Evolutionary conservation across 1,284 basidiomycete genomes (phyloP).

Genomic region (Psilocybe mexicana): DNA sequence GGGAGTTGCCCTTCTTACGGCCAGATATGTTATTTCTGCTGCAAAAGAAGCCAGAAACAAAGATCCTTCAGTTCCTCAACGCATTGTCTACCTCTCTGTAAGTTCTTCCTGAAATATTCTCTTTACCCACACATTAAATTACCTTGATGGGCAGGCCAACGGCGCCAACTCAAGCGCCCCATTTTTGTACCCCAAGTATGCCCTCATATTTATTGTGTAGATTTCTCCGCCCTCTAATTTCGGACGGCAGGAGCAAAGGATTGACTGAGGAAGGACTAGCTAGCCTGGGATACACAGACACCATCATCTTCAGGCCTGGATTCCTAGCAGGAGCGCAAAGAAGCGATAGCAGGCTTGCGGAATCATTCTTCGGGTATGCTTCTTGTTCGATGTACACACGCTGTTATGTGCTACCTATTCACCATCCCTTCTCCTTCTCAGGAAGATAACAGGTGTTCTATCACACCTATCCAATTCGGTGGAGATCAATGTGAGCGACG

Average conservation of each 20-base stretch:
- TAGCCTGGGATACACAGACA: constrained; percentile 63
- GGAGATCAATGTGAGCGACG: constrained; percentile 45
- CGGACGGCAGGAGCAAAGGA: constrained; percentile 61
- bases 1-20: neutral
- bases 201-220: neutral
- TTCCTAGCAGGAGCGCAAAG: constrained; percentile 47
- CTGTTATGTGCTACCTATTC: neutral
- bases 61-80: constrained; percentile 46
- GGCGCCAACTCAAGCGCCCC: constrained; percentile 50
- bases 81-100: constrained; percentile 72
- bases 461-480: constrained; percentile 39
- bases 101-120: constrained; percentile 20
- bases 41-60: constrained; percentile 61
- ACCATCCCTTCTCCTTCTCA: constrained; percentile 18
- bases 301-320: constrained; percentile 67
- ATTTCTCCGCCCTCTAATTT: neutral
- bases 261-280: constrained; percentile 72
- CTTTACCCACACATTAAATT: neutral
- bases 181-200: constrained; percentile 53
- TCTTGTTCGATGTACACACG: neutral
- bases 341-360: constrained; percentile 38
- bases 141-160: constrained; percentile 35
- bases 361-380: constrained; percentile 44
- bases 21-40: constrained; percentile 71
- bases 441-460: constrained; percentile 38